Evolutionary conservation across 495 filamentous ascomycete genomes (phyloP), one percentile per base, ranked within the genome.

Genomic region (Antarctomyces pellizariae): DNA sequence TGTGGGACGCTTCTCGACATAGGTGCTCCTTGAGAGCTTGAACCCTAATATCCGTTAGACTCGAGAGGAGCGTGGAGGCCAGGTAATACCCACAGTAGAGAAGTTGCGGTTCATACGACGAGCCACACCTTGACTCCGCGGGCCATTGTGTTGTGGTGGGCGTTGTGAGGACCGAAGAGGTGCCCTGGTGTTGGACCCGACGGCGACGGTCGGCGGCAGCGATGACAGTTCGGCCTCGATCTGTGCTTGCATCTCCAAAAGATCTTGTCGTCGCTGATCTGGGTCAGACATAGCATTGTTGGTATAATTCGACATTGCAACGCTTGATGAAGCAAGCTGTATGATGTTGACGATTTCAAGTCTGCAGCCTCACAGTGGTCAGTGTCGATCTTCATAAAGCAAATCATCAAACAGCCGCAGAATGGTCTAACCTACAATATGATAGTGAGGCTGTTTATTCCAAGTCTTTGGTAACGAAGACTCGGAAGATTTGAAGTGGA

Each of bases 1-100:
- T 44, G 41, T 10, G 41, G 40, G 26, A 32, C 30, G 17, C 30
- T 29, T 30, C 37, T 27, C 22, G 16, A 19, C 16, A 23, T 27
- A 13, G 2, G 10, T 18, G 13, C 9, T 28, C 31, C 12, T 7
- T 25, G 16, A 20, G 36, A 29, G 12, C 25, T 32, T 30, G 29
- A 36, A 29, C 37, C 40, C 40, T 43, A 33, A 7, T 18, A 25
- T 9, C 24, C 20, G 30, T 40, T 40, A 39, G 37, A 40, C 22
- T 29, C 15, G 26, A 30, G 25, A 25, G 19, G 14, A 19, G 28
- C 4, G 30, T 20, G 8, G 25, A 16, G 32, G 15, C 19, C 19
- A 22, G 24, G 14, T 6, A 14, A 16, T 16, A 34, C 41, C 23
- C 40, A 44, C 41, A 25, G 37, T 33, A 16, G 38, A 37, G 9